phyloP scores from a whole-genome alignment of 1,139 yeast genomes.

The Tardiomyces depauwii region DNA sequence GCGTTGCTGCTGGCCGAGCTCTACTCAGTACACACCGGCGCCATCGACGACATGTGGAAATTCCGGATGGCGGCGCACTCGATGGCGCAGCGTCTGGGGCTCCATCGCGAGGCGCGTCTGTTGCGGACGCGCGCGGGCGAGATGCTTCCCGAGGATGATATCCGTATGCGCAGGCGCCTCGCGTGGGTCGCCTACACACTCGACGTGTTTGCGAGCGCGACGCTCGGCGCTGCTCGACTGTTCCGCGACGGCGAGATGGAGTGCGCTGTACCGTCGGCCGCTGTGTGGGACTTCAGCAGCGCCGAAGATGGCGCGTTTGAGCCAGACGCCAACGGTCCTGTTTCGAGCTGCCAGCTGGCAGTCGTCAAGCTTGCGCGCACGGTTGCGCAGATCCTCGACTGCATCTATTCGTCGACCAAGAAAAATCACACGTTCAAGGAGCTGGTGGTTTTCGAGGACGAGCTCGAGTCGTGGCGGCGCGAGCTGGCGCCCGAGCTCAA shows the following conservation, averaged over 20 bases:
- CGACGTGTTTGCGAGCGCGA: conserved; percentile 65
- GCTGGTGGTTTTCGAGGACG: conserved; percentile 43
- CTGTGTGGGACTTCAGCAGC: conserved; percentile 29
- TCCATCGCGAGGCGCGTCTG: conserved; percentile 60
- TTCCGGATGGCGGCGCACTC: conserved; percentile 65
- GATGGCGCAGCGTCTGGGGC: conserved; percentile 76
- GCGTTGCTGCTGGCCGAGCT: conserved; percentile 56
- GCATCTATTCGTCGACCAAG: conserved; percentile 30
- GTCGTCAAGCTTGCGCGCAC: conserved; percentile 57
- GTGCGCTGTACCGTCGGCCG: conserved; percentile 38
- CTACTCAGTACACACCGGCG: conserved; percentile 66
- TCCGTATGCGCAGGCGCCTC: conserved; percentile 68
- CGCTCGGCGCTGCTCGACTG: conserved; percentile 72
- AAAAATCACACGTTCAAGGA: conserved; percentile 38
- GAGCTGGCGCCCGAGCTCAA: conserved; percentile 52
- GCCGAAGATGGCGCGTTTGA: neutral
- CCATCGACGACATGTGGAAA: conserved; percentile 62
- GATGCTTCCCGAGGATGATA: conserved; percentile 36
- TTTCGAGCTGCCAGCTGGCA: conserved; percentile 29
- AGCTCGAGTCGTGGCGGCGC: conserved; percentile 69
- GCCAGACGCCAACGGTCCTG: conserved; percentile 30
- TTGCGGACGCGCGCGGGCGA: conserved; percentile 52
- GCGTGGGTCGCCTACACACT: conserved; percentile 79
- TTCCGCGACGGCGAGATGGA: conserved; percentile 73
- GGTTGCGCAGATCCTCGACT: conserved; percentile 61